Evolutionary conservation across 1,139 yeast genomes (phyloP).

Genomic region (Geotrichum fermentans): DNA sequence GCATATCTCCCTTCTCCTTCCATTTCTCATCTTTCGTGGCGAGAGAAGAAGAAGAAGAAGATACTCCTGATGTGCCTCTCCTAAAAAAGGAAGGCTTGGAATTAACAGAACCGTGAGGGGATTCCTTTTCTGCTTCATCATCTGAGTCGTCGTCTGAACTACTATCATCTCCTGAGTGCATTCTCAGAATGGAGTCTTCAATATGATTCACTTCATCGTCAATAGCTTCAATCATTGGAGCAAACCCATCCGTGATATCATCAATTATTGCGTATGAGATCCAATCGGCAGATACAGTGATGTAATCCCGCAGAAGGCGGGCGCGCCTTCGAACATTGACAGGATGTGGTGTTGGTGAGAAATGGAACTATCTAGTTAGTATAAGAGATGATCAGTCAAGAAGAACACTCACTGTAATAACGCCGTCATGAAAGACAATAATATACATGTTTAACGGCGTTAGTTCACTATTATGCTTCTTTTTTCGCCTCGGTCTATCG

Average conservation of each 20-base stretch:
- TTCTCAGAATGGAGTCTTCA: constrained; percentile 80
- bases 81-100: constrained; percentile 44
- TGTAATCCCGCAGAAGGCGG: constrained; percentile 78
- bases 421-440: constrained; percentile 84
- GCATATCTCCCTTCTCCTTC: constrained; percentile 91
- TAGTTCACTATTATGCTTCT: constrained; percentile 51
- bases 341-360: constrained; percentile 92
- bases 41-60: constrained; percentile 10
- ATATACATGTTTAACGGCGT: constrained; percentile 65
- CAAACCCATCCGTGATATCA: constrained; percentile 95
- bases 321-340: constrained; percentile 92
- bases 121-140: constrained; percentile 67
- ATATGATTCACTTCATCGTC: constrained; percentile 86
- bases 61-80: neutral
- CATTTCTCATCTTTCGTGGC: constrained; percentile 39
- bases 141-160: constrained; percentile 6
- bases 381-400: constrained; percentile 44
- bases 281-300: constrained; percentile 93
- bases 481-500: constrained; percentile 39
- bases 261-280: constrained; percentile 93
- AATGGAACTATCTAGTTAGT: constrained; percentile 52
- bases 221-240: constrained; percentile 89
- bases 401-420: constrained; percentile 48
- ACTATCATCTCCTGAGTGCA: constrained; percentile 64
- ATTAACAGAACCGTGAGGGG: constrained; percentile 52